Evolutionary conservation across 1,284 basidiomycete species (phyloP), one percentile per base, ranked within the genome.

Genomic region (Abortiporus biennis): DNA sequence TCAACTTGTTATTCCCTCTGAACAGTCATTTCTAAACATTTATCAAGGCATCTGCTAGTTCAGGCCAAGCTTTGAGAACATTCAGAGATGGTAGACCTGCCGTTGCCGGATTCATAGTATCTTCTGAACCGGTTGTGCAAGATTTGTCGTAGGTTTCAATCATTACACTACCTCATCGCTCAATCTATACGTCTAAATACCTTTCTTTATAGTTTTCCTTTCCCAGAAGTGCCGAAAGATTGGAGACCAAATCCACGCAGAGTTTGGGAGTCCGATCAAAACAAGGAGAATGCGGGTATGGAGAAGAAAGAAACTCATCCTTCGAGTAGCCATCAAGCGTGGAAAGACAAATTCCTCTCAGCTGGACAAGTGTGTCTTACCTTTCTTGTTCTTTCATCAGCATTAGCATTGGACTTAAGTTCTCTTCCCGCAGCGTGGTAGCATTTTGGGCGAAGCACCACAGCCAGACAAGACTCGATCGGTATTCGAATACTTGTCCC

Each of bases 401-500:
- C 29, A 40, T 42, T 40, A 5, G 42, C 19, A 24, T 30, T 50
- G 15, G 46, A 36, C 50, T 25, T 41, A n/a, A n/a, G n/a, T 44
- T 50, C 37, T 22, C 34, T 38, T 34, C 27, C 36, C 35, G 2
- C 52, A 95, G 85, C 78, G 95, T 38, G 94, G 92, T 21, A 64
- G 72, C 2, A 69, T 88, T 6, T 70, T 99, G 0, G 94, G 95
- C 36, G 95, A 98, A 63, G 75, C 75, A 1, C 76, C 76, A 3
- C 68, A 87, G 4, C 76, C 81, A 1, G 67, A 80, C 1, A 78
- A 78, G 29, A 75, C 81, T 1, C 80, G 79, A 31, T 95, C 92
- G 0, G 78, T 99, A 2, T 94, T 94, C 55, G 92, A 97, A 37
- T 98, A 85, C 61, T 81, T 98, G 57, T 93, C 92, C 0, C 78